Base-by-base conservation (phyloP, 2,329 filamentous ascomycete species). In the Trichoderma sp. region DNA sequence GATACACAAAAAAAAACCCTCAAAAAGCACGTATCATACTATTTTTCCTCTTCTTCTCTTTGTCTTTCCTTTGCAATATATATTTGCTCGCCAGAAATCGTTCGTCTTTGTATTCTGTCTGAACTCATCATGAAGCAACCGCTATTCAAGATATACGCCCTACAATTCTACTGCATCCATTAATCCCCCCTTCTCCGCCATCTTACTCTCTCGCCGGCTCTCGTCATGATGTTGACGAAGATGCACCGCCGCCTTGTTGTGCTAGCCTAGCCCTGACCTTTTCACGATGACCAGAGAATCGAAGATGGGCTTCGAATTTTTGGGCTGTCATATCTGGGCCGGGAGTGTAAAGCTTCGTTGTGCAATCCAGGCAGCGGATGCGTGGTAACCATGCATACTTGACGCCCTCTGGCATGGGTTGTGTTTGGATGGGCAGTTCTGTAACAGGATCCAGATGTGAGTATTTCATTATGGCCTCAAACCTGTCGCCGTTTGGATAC, bases 271-370 rank as follows among this genome's bases (percentile, higher is more conserved):
- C 72, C 47, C 78, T 78, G 11, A 95, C 93, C 76, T 88, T 88
- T 75, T 93, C 90, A 76, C 91, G 88, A 80, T 99, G 96, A 67
- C 87, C 85, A 57, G 92, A 89, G 81, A 97, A 98, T 81, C 91
- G 93, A 63, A 98, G 85, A 83, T 99, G 96, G 1, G 97, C 90
- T 82, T 97, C 93, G 74, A 99, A 99, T 78, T 97, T 97, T 59
- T 91, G 91, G 6, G 95, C 93, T 3, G 94, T 94, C 79, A 88
- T 92, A 28, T 92, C 93, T 0, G 95, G 94, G 0, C 94, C 93
- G 0, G 95, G 93, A 0, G 95, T 97, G 81, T 99, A 99, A 12
- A 97, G 85, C 81, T 98, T 98, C 34, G 93, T 94, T 0, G 94
- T 93, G 79, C 96, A 98, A 80, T 99, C 96, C 61, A 92, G 89